Base-by-base conservation (phyloP, 805 yeast genomes). In the Candida montana region DNA sequence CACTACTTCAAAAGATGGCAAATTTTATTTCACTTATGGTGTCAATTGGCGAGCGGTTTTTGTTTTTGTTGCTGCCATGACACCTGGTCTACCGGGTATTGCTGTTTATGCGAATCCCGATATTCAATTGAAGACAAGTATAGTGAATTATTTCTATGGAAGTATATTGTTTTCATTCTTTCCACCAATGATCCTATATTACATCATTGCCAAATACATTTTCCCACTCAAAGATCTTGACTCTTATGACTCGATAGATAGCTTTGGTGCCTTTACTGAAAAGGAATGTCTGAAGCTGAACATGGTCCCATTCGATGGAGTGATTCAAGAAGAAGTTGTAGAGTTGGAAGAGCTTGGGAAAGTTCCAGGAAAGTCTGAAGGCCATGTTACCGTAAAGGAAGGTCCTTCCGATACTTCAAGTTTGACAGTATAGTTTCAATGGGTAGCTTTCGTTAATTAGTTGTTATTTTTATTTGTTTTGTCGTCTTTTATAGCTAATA, bases 11-110 rank as follows among this genome's bases (percentile, higher is more conserved):
- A 52, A 55, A 18, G 42, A 51, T 0, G 64, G 64, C 15, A 41
- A 46, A 13, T 64, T 55, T 42, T 64, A 58, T 45, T 63, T 47
- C 47, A 44, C 47, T 12, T 36, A 45, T n/a, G 69, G 69, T 24
- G 44, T 59, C 39, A 61, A 64, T 41, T 57, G 53, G 49, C 51
- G 62, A 44, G 57, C 57, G 12, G 16, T 62, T 5, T 32, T 52
- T 35, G 57, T 54, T 2, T 63, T 60, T 48, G 9, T 54, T 24
- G 56, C 61, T 1, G 30, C 59, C 15, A 54, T 61, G 27, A 57
- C 57, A n/a, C 70, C 69, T 3, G 65, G 65, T 16, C 46, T 67
- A 9, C 71, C 72, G 1, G 71, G 72, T 7, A 46, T 66, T 45
- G 62, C 63, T 9, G 44, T 58, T 16, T 55, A 52, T 20, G 63